Evolutionary conservation across 192 early-diverging fungal genomes (phyloP).

Genomic region (Gonapodya sp.): DNA sequence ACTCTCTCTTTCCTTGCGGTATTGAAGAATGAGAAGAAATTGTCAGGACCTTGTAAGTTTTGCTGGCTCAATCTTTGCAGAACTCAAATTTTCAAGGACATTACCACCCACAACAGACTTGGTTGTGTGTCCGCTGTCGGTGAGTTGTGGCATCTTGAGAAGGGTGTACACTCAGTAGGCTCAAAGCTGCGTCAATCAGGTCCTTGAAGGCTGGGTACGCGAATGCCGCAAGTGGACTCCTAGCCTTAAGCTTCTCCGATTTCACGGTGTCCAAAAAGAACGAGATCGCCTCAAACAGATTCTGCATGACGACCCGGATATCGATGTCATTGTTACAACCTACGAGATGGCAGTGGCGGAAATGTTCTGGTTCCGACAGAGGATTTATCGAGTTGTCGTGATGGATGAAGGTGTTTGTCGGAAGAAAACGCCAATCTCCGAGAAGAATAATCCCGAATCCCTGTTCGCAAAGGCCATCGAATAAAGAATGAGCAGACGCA

Average conservation of each 20-base stretch:
- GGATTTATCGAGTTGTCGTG: background rate
- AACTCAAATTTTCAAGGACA: no score
- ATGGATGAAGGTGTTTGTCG: slow-evolving; percentile 6
- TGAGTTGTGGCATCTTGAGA: background rate
- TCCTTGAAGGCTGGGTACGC: slow-evolving; percentile 2
- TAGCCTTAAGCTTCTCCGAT: background rate
- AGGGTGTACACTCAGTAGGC: background rate
- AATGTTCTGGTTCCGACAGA: background rate
- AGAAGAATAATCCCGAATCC: no score
- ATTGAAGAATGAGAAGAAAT: background rate
- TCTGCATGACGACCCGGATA: background rate
- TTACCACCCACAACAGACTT: background rate
- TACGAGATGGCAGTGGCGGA: slow-evolving; percentile 1
- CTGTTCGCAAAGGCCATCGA: background rate
- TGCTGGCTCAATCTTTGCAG: no score
- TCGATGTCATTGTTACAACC: slow-evolving; percentile 9
- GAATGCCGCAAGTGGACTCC: background rate
- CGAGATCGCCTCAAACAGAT: background rate
- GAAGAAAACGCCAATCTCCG: background rate
- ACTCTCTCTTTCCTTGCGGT: background rate
- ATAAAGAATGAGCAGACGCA: slow-evolving; percentile 9
- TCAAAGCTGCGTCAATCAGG: background rate
- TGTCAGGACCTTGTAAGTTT: background rate
- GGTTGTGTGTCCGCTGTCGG: background rate
- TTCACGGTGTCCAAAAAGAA: slow-evolving; percentile 1